Evolutionary conservation across 2,329 filamentous ascomycete genomes (phyloP), one percentile per base, ranked within the genome.

Genomic region (Ramularia endophylla): DNA sequence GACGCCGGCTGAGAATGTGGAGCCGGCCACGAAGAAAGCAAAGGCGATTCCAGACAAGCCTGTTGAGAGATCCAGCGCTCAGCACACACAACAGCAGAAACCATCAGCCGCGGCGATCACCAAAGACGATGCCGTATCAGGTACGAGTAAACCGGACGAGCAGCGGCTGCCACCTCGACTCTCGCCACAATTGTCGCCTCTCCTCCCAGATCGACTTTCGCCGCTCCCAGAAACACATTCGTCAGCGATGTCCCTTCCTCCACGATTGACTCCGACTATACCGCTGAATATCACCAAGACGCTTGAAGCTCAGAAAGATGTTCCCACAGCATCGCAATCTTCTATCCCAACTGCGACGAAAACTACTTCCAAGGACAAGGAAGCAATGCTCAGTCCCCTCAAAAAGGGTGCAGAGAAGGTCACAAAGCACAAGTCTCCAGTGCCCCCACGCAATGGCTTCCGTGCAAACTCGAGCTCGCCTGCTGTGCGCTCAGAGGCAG

Each of bases 201-300:
- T 25, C 6, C 22, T 25, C 22, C 22, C 22, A 25, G 22, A 6
- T 6, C 22, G 22, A 25, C 22, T 25, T 25, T 25, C 22, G 22
- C 22, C 22, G 22, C 22, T 25, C 22, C 6, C 6, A 25, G 22
- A 25, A 25, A n/a, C n/a, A n/a, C n/a, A n/a, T n/a, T 25, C 22
- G 11, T 25, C 22, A 25, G 32, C 47, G 63, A 12, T 48, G 65
- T 20, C 64, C 5, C 58, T 78, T 13, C 76, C 76, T 8, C 65
- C 68, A 8, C 65, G 78, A 27, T 60, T 80, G n/a, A 80, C 77
- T 4, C 75, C 76, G 3, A 77, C 73, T 11, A 63, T 80, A 3
- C 76, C 76, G 5, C 65, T 72, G 2, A 72, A 71, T 39, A 69
- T 80, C 32, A 71, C 75, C 50, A 72, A 69, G 42, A 71, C 76